These are phyloP conservation scores for Spencermartinsiella europaea DNA, from an alignment of 805 yeast species.

Conservation along the genomic window DNA sequence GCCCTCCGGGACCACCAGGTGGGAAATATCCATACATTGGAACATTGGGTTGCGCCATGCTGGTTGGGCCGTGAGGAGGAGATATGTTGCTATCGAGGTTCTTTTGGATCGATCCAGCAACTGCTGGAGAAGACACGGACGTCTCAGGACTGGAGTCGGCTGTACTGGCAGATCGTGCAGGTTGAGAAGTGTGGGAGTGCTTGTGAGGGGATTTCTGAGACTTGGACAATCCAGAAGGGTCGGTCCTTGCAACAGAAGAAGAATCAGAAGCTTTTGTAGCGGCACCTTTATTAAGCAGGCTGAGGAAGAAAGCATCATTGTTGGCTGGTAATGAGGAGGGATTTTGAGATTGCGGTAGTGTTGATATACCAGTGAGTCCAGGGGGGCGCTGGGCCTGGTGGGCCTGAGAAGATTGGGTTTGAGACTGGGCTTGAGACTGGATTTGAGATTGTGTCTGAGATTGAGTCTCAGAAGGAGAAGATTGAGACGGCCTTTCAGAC, in stretches of 20 bases:
- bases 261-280: slow-evolving; percentile 3
- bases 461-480: slow-evolving; percentile 2
- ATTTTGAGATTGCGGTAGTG: slow-evolving; percentile 1
- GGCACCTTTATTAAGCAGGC: slow-evolving; percentile 21
- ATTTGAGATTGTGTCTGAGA: not conserved
- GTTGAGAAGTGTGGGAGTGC: not conserved
- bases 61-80: not conserved
- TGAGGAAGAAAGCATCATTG: slow-evolving; percentile 23
- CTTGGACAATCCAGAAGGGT: not conserved
- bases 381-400: slow-evolving; percentile 3
- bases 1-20: not conserved
- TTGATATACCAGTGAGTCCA: not conserved
- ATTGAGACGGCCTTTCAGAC: not conserved
- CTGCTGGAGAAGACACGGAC: slow-evolving; percentile 4
- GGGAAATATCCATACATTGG: not conserved
- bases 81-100: no score
- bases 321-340: slow-evolving; percentile 1
- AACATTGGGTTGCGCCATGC: not conserved
- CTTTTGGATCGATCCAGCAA: no score
- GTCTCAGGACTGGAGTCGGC: not conserved
- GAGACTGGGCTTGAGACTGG: slow-evolving; percentile 1
- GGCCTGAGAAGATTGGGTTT: slow-evolving; percentile 6
- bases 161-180: not conserved
- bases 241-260: not conserved
- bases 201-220: not conserved